Conservation (phyloP, 495 filamentous ascomycete species). For the Neurospora sp. region DNA sequence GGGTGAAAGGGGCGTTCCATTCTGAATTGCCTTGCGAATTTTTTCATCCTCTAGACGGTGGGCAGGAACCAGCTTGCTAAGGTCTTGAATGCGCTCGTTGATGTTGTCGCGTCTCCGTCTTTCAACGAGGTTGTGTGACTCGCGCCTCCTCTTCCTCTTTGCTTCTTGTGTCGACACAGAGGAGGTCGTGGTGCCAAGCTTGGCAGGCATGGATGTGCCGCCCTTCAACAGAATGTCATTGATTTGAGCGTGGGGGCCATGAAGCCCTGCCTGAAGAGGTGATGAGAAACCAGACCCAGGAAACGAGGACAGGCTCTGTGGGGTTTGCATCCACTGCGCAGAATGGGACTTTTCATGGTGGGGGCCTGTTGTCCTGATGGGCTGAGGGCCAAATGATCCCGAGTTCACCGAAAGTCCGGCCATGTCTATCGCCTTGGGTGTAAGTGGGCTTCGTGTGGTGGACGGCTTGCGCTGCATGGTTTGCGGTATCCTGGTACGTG, state of each 20-base stretch:
- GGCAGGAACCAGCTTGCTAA: constrained; percentile 83
- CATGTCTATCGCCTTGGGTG: constrained; percentile 55
- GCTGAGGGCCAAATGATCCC: constrained; percentile 55
- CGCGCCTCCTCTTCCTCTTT: constrained; percentile 78
- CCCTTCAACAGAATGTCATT: constrained; percentile 44
- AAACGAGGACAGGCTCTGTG: constrained; percentile 68
- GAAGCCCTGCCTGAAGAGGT: constrained; percentile 41
- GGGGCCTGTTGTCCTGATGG: constrained; percentile 55
- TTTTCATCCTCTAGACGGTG: constrained; percentile 96
- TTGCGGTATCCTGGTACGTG: constrained; percentile 42
- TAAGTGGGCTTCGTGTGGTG: constrained; percentile 65
- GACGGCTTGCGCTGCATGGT: constrained; percentile 61
- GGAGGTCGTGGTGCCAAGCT: constrained; percentile 35
- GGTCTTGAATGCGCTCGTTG: constrained; percentile 94
- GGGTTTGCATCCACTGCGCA: constrained; percentile 67
- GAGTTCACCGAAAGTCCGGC: constrained; percentile 26
- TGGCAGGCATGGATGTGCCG: constrained; percentile 46
- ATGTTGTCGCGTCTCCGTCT: constrained; percentile 93
- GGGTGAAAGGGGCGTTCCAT: constrained; percentile 78
- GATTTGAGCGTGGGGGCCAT: constrained; percentile 31
- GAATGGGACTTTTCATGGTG: constrained; percentile 76
- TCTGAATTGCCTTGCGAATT: constrained; percentile 85
- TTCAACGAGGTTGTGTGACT: constrained; percentile 95
- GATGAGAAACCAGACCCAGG: constrained; percentile 75
- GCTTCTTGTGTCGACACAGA: constrained; percentile 71